Percentiles rank a stretch among this genome's conserved stretches.
Evolutionary conservation across 2,329 filamentous ascomycete genomes (phyloP).

Genomic region (Penicillium sclerotiorum): DNA sequence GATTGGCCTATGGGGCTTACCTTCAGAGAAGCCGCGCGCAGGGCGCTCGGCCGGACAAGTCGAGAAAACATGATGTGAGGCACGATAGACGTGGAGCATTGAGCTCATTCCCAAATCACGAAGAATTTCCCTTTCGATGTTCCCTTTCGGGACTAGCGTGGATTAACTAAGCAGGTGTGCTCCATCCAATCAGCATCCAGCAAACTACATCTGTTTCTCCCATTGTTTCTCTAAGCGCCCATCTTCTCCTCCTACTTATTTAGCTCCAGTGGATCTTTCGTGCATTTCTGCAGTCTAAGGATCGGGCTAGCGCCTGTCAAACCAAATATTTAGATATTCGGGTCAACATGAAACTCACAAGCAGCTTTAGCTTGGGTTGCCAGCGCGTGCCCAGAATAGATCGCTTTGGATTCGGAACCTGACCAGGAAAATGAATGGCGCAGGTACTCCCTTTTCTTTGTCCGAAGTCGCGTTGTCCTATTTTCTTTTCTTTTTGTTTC

Average conservation of each 20-base stretch:
- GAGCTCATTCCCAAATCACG: slow-evolving; percentile 25
- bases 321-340: slow-evolving; percentile 16
- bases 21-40: slow-evolving; percentile 44
- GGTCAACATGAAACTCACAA: slow-evolving; percentile 26
- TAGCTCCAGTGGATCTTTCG: not conserved
- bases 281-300: slow-evolving; percentile 11
- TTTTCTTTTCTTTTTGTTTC: slow-evolving; percentile 14
- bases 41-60: slow-evolving; percentile 45
- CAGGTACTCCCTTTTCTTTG: slow-evolving; percentile 8
- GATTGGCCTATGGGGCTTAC: too few species aligned
- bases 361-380: slow-evolving; percentile 29
- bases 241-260: not conserved
- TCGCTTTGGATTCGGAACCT: slow-evolving; percentile 16
- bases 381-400: slow-evolving; percentile 35
- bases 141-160: slow-evolving; percentile 32
- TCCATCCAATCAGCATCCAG: slow-evolving; percentile 26
- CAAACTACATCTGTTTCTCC: slow-evolving; percentile 21
- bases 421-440: slow-evolving; percentile 10
- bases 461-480: not conserved
- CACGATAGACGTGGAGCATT: slow-evolving; percentile 19
- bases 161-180: slow-evolving; percentile 13
- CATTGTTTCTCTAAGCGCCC: slow-evolving; percentile 23
- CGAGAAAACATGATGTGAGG: slow-evolving; percentile 45
- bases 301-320: slow-evolving; percentile 19
- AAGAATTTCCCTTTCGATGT: slow-evolving; percentile 40